These are phyloP conservation scores for Ceratocystis cubensis DNA, from an alignment of 2,329 filamentous ascomycete genomes.

Conservation along the genomic window DNA sequence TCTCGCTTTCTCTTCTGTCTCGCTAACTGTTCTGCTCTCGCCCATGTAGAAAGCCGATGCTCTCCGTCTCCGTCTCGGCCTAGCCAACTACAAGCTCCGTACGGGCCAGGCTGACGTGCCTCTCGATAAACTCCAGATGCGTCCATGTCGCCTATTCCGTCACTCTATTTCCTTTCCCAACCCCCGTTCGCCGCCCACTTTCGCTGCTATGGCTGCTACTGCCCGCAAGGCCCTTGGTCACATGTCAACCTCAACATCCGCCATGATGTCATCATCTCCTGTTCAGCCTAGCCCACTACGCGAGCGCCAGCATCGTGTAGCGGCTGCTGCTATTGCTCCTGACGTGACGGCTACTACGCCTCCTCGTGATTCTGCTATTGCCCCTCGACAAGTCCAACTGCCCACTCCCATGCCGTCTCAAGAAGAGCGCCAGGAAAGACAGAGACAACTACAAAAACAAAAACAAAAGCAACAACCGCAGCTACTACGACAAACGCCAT, in stretches of 20 bases:
- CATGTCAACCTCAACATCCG: neutral
- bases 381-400: constrained; percentile 3
- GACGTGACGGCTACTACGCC: neutral
- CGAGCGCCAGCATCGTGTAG: constrained; percentile 4
- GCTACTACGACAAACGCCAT: constrained; percentile 1
- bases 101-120: constrained; percentile 59
- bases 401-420: constrained; percentile 12
- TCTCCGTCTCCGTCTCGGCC: constrained; percentile 53
- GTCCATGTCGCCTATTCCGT: constrained; percentile 44
- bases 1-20: neutral
- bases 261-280: constrained; percentile 15
- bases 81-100: constrained; percentile 62
- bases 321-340: neutral
- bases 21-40: constrained; percentile 12
- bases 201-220: constrained; percentile 2
- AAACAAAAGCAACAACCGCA: neutral
- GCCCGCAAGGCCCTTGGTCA: neutral
- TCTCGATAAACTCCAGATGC: constrained; percentile 44
- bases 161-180: constrained; percentile 55
- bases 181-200: constrained; percentile 39
- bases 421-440: neutral
- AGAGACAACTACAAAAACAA: neutral
- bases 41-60: constrained; percentile 48
- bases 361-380: neutral
- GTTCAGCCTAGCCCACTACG: constrained; percentile 12